phyloP scores from a whole-genome alignment of 768 basidiomycete genomes.

The Mrakia frigida region DNA sequence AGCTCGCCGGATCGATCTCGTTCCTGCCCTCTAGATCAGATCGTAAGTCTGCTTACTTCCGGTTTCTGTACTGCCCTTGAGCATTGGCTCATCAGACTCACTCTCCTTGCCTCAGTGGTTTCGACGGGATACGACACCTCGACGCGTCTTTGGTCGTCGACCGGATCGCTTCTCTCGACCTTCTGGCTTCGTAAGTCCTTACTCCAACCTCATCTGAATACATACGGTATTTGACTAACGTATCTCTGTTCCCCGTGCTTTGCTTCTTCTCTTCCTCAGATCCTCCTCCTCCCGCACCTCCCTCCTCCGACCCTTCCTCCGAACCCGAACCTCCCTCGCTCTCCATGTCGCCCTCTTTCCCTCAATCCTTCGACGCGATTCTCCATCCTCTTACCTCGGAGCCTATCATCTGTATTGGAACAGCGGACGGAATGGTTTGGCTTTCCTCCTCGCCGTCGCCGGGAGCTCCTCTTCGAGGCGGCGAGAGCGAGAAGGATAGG shows the following conservation, averaged over 20 bases:
- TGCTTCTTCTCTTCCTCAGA: neutral
- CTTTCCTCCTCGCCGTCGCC: neutral
- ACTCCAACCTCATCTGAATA: neutral
- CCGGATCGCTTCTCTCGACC: constrained; percentile 1
- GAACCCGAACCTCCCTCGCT: constrained; percentile 1
- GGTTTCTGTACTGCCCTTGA: too few relatives aligned
- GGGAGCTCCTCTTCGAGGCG: neutral
- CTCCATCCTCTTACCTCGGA: neutral
- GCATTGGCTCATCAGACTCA: neutral
- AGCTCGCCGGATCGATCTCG: constrained; percentile 22
- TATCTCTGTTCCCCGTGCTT: neutral
- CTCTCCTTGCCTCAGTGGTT: neutral
- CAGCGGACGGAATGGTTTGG: constrained; percentile 28
- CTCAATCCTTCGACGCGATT: neutral
- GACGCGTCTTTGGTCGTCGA: constrained; percentile 8
- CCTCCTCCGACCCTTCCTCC: neutral
- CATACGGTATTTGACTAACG: too few relatives aligned
- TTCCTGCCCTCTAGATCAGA: constrained; percentile 16
- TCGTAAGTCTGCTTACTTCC: neutral
- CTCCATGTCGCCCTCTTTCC: constrained; percentile 27
- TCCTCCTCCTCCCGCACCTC: neutral
- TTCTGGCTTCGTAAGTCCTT: constrained; percentile 4
- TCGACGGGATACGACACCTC: constrained; percentile 20
- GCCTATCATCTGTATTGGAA: constrained; percentile 14
- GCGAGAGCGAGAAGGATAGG: constrained; percentile 12